These are phyloP conservation scores for Penicillium paradoxum DNA, from an alignment of 495 filamentous ascomycete genomes.

Conservation along the genomic window DNA sequence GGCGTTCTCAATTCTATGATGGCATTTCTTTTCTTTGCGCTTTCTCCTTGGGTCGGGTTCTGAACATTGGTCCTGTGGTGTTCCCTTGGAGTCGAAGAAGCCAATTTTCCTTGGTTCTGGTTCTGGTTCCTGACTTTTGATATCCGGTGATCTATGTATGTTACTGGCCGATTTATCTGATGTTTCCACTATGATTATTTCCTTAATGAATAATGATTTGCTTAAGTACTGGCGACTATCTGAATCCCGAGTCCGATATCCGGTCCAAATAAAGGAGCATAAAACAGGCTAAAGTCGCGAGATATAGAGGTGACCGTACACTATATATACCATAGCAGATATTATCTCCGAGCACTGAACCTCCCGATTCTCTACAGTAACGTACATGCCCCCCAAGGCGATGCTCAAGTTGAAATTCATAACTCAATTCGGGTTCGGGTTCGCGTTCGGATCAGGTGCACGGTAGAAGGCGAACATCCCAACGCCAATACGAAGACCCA, in stretches of 20 bases:
- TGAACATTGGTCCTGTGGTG: too few relatives aligned
- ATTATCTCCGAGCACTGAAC: too few relatives aligned
- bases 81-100: neutral
- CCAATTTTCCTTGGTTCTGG: neutral
- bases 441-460: neutral
- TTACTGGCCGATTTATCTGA: neutral
- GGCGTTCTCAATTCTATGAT: conserved; percentile 31
- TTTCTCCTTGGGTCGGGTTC: neutral
- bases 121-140: neutral
- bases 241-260: too few relatives aligned
- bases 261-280: too few relatives aligned
- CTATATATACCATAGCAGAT: too few relatives aligned
- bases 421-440: neutral
- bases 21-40: neutral
- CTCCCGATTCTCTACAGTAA: too few relatives aligned
- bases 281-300: too few relatives aligned
- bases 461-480: neutral
- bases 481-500: neutral
- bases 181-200: neutral
- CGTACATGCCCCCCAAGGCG: too few relatives aligned
- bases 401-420: neutral
- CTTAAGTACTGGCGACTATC: too few relatives aligned
- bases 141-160: neutral
- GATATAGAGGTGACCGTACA: too few relatives aligned
- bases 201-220: neutral